Evolutionary conservation across 106 monocot genomes (phyloP).

Genomic region (Acorus calamus): DNA sequence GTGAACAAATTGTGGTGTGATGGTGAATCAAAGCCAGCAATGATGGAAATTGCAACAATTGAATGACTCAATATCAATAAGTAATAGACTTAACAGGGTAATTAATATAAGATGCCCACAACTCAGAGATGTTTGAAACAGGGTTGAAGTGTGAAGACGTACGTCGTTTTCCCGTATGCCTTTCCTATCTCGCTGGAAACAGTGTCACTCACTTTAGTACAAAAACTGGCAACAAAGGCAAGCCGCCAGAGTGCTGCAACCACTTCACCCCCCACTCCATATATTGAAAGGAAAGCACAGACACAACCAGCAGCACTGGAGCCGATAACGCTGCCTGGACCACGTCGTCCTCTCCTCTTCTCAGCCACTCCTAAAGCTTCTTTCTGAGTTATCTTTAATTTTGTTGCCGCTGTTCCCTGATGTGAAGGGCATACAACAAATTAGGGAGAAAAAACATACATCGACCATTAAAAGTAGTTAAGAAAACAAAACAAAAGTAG

Average conservation of each 20-base stretch:
- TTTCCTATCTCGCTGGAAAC: conserved; percentile 98
- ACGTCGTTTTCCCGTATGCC: conserved; percentile 92
- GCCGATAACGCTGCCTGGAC: conserved; percentile 90
- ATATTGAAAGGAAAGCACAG: conserved; percentile 78
- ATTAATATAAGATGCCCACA: no score
- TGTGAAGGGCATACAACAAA: no score
- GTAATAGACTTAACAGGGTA: no score
- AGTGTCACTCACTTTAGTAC: conserved; percentile 93
- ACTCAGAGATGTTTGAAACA: no score
- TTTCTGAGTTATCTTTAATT: conserved; percentile 78
- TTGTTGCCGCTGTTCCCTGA: conserved; percentile 84
- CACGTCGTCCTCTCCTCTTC: conserved; percentile 88
- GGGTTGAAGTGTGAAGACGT: conserved; percentile 4
- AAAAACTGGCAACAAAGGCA: conserved; percentile 89
- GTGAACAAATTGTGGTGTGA: background rate
- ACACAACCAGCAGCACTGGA: conserved; percentile 80
- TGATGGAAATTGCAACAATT: no score
- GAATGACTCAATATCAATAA: no score
- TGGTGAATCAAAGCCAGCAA: background rate
- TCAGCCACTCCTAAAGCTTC: conserved; percentile 90
- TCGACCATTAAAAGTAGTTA: background rate
- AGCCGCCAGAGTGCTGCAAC: conserved; percentile 56
- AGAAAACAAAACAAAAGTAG: no score
- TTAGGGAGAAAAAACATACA: background rate
- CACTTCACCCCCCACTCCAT: conserved; percentile 37